These are phyloP conservation scores for Annulohypoxylon nitens DNA, from an alignment of 495 filamentous ascomycete species.

Conservation along the genomic window DNA sequence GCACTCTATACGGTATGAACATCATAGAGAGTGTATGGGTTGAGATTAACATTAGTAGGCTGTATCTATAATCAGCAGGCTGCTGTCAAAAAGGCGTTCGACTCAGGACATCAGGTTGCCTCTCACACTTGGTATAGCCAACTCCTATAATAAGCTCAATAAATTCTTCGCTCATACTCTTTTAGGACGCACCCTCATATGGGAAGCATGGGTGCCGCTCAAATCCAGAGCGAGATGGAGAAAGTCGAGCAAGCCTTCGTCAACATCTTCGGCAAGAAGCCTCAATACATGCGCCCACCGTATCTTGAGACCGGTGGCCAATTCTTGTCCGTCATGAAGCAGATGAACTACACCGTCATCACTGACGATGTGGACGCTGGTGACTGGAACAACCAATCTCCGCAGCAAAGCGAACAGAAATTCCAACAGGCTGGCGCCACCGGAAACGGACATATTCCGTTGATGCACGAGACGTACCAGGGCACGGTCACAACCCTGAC, in stretches of 20 bases:
- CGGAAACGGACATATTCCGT: constrained; percentile 65
- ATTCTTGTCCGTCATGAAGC: constrained; percentile 59
- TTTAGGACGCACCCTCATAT: constrained; percentile 61
- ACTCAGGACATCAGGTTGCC: constrained; percentile 64
- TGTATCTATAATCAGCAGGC: constrained; percentile 66
- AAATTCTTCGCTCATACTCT: constrained; percentile 23
- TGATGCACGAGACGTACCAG: constrained; percentile 69
- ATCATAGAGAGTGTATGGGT: background rate
- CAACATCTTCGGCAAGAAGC: constrained; percentile 66
- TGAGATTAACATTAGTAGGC: constrained; percentile 38
- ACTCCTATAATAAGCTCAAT: background rate
- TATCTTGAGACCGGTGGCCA: constrained; percentile 64
- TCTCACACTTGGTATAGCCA: constrained; percentile 62
- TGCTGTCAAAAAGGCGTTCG: constrained; percentile 64
- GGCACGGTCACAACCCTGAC: constrained; percentile 62
- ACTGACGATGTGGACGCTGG: constrained; percentile 66
- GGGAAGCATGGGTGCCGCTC: constrained; percentile 54
- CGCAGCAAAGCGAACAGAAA: constrained; percentile 57
- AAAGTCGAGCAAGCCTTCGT: constrained; percentile 64
- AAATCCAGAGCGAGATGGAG: constrained; percentile 63
- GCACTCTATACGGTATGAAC: constrained; percentile 62
- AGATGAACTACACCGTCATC: constrained; percentile 67
- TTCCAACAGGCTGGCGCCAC: constrained; percentile 61
- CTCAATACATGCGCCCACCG: constrained; percentile 67
- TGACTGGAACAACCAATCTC: constrained; percentile 66